Base-by-base conservation (phyloP, 2,329 filamentous ascomycete genomes). In the Graphiopsis chlorocephala region DNA sequence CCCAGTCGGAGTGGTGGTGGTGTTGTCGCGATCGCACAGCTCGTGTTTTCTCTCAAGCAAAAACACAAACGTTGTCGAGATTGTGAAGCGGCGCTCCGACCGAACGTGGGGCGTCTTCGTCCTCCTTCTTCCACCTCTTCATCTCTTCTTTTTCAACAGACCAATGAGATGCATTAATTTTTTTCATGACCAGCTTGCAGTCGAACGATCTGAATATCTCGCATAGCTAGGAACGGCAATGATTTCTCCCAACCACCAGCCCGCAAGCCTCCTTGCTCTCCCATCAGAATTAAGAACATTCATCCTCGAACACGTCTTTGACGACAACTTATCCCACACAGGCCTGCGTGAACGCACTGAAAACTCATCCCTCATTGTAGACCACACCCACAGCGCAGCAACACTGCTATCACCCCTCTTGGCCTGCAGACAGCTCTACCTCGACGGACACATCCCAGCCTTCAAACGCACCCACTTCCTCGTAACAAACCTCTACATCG, bases 351-450 rank as follows among this genome's bases (percentile, higher is more conserved):
- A 67, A 58, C 26, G 66, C 66, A 52, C 71, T 61, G 14, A 20
- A 12, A 10, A 47, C n/a, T 68, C 66, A 4, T 67, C 69, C 28
- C 70, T 75, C 48, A 58, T 61, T 7, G 59, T 73, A 4, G 64
- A 76, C 67, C 70, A 73, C 23, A 64, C 70, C 17, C 75, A 78
- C 67, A 67, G 25, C 26, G 67, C 74, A 15, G 70, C 72, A 10
- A 10, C 57, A 1, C 65, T 71, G 11, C 71, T 81, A 3, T 56
- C 66, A 11, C 69, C 77, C 2, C 75, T 80, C 8, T 70, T 79
- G 14, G 73, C 73, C 3, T 80, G 79, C 66, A 74, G 72, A 28
- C 76, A 77, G 63, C 72, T 80, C 59, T 71, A 74, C 38, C 58
- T 70, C 23, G 79, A 81, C 47, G 75, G 76, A 47, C 68, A 68